Evolutionary conservation across 441 rosid species (phyloP), one percentile per base, ranked within the genome.

Genomic region (Arabidopsis hybrid): DNA sequence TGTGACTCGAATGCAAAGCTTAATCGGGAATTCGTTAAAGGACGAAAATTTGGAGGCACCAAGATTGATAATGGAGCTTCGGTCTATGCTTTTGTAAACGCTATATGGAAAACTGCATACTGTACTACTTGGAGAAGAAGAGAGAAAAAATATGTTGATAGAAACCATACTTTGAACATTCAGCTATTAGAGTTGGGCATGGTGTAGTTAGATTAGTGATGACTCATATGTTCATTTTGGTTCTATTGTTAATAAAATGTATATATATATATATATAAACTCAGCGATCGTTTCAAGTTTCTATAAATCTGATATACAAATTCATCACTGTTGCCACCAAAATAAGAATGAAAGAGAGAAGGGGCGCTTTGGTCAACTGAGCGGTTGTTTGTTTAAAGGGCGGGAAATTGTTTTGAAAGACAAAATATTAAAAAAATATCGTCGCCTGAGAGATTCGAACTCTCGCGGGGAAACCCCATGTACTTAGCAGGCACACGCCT

Each of bases 401-500:
- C 10, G 63, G 63, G 43, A 38, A 38, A 17, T 21, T 21, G 1
- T 9, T 17, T 38, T 7, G 0, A 53, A 52, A 5, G 26, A 21
- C 26, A 21, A 21, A 21, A 21, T 21, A 21, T 21, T 21, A 21
- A 21, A 21, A 21, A 21, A 21, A 21, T 21, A 13, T 13, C 71
- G 87, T 87, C 92, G 97, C 99, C 98, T 86, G 91, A 91, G 91
- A 87, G 91, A 90, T 86, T 91, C 94, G 91, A 93, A 90, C 94
- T 91, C 98, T 90, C 97, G 95, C 93, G 95, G 95, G 96, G 86
- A 87, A 81, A 91, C 83, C 98, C 97, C 95, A 91, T 84, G 91
- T 88, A 85, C 96, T 90, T 89, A 87, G 93, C 95, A 89, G 96
- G 98, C 98, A 93, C 96, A 88, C 96, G 91, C 95, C 97, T 93